phyloP scores from a whole-genome alignment of 176 grass and related monocot genomes.

The Melocanna baccifera region DNA sequence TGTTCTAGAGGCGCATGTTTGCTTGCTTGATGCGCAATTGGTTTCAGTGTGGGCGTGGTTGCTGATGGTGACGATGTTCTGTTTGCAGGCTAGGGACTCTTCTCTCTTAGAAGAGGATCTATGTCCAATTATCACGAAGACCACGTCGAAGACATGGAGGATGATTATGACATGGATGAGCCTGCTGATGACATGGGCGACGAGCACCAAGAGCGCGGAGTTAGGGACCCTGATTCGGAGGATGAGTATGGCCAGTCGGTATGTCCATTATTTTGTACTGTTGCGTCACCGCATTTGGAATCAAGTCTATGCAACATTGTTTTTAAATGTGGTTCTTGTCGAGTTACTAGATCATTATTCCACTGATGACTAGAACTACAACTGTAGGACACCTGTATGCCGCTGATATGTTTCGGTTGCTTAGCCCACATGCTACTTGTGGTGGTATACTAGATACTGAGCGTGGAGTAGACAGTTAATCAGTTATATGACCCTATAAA shows the following conservation, averaged over 20 bases:
- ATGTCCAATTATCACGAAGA: conserved; percentile 69
- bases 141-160: conserved; percentile 68
- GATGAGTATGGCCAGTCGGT: conserved; percentile 59
- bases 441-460: background rate
- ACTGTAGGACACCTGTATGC: background rate
- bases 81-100: conserved; percentile 32
- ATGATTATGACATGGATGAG: conserved; percentile 82
- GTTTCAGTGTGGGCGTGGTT: background rate
- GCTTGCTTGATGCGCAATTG: background rate
- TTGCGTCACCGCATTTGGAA: background rate
- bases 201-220: conserved; percentile 50
- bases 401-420: background rate
- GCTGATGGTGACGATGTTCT: conserved; percentile 16
- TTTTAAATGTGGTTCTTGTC: conserved; percentile 12
- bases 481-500: background rate
- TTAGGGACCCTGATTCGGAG: conserved; percentile 74
- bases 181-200: conserved; percentile 62
- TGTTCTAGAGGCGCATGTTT: background rate
- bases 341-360: background rate
- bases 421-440: background rate
- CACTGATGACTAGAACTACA: background rate
- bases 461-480: background rate
- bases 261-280: conserved; percentile 22
- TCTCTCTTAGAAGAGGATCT: conserved; percentile 15
- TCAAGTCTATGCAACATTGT: background rate